These are phyloP conservation scores for Vanderwaltozyma tropicalis DNA, from an alignment of 805 yeast species.

Conservation along the genomic window DNA sequence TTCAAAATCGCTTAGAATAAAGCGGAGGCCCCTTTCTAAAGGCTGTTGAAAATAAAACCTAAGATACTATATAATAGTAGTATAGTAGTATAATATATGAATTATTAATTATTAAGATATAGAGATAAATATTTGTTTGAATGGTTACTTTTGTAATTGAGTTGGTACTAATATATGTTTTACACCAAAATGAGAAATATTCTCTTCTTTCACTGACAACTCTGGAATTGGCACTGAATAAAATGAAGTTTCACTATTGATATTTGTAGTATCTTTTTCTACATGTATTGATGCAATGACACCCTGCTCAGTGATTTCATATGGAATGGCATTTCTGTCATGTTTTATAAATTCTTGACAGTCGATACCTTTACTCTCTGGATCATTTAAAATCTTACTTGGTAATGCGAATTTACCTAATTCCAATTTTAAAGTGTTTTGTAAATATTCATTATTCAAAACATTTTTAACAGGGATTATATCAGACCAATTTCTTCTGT, in stretches of 20 bases:
- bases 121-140: too few relatives aligned
- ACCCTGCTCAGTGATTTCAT: conserved; percentile 47
- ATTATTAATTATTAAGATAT: too few relatives aligned
- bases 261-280: conserved; percentile 46
- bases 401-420: conserved; percentile 4
- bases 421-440: conserved; percentile 5
- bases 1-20: too few relatives aligned
- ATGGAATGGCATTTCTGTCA: conserved; percentile 41
- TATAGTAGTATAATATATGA: too few relatives aligned
- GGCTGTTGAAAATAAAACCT: too few relatives aligned
- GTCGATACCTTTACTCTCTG: not conserved
- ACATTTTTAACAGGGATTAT: conserved; percentile 42
- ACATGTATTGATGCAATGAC: conserved; percentile 64
- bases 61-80: too few relatives aligned
- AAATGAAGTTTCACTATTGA: conserved; percentile 43
- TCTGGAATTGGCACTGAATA: conserved; percentile 69
- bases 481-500: conserved; percentile 65
- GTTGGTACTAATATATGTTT: too few relatives aligned
- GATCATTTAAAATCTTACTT: not conserved
- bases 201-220: conserved; percentile 25
- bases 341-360: not conserved
- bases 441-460: conserved; percentile 13
- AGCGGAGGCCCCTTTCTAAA: too few relatives aligned
- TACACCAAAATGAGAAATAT: conserved; percentile 20
- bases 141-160: too few relatives aligned